Conservation (phyloP, 495 filamentous ascomycete genomes). For the Aspergillus biplanus region DNA sequence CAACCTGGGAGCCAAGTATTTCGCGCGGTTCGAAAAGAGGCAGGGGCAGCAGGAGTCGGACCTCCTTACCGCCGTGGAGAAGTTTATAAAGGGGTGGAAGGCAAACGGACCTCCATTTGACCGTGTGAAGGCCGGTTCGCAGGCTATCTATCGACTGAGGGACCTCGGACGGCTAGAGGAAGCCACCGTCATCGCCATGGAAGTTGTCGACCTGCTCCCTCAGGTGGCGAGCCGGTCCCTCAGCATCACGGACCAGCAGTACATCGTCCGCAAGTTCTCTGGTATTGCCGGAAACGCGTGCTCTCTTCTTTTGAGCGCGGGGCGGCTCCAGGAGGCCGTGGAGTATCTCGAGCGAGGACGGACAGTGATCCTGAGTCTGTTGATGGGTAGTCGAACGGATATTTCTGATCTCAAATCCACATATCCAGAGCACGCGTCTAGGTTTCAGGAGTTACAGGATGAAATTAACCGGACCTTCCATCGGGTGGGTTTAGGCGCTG, state of each 20-base stretch:
- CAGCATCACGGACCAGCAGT: conserved; percentile 7
- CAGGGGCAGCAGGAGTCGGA: background rate
- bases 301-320: background rate
- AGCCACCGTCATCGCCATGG: conserved; percentile 1
- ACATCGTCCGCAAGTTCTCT: conserved; percentile 1
- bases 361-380: background rate
- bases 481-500: background rate
- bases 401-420: background rate
- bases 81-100: background rate
- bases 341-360: conserved; percentile 1
- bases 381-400: background rate
- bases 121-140: conserved; percentile 5
- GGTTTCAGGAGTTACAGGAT: background rate
- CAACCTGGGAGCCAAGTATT: background rate
- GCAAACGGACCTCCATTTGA: conserved; percentile 1
- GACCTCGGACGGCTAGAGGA: background rate
- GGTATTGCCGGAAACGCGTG: background rate
- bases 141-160: background rate
- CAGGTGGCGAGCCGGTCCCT: background rate
- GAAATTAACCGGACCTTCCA: background rate
- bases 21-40: background rate
- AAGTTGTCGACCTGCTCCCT: conserved; percentile 8
- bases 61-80: background rate
- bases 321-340: background rate
- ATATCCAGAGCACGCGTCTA: background rate